A percentile compares a stretch with the other conserved stretches of the same genome.
Conservation (phyloP, 208 protist species). For the Eutreptiella sp. region DNA sequence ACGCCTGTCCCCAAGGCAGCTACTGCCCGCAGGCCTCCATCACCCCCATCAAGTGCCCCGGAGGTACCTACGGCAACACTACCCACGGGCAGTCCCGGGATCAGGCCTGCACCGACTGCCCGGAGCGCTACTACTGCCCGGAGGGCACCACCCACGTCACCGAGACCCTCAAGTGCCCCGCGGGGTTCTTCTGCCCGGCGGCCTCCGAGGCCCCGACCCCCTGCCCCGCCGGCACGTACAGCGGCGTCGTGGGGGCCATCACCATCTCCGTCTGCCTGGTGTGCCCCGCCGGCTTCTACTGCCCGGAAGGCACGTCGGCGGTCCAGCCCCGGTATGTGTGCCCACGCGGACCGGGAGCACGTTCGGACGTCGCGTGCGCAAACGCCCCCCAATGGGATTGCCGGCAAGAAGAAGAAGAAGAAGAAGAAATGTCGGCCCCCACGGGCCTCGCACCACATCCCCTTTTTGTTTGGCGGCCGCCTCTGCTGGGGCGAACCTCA, state of each 20-base stretch:
- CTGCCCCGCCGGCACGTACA: slow-evolving; percentile 32
- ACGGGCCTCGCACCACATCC: too few relatives aligned
- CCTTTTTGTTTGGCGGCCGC: too few relatives aligned
- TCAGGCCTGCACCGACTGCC: slow-evolving; percentile 26
- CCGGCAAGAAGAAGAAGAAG: too few relatives aligned
- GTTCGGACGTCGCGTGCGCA: slow-evolving; percentile 22
- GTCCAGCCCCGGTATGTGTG: too few relatives aligned
- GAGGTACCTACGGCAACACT: slow-evolving; percentile 30
- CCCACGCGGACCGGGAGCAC: too few relatives aligned
- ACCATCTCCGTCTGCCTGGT: neutral
- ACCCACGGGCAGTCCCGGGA: slow-evolving; percentile 21
- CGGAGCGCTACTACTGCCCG: slow-evolving; percentile 35
- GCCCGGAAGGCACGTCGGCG: neutral
- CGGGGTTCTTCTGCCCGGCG: slow-evolving; percentile 32
- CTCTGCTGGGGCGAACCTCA: too few relatives aligned
- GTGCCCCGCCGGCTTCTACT: slow-evolving; percentile 5
- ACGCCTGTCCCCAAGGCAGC: slow-evolving; percentile 25
- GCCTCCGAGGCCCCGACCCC: slow-evolving; percentile 2
- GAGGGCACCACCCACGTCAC: slow-evolving; percentile 20
- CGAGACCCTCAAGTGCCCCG: slow-evolving; percentile 25
- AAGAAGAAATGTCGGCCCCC: too few relatives aligned
- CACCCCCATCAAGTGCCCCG: slow-evolving; percentile 16
- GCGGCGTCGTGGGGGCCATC: neutral
- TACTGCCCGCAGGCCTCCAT: slow-evolving; percentile 34
- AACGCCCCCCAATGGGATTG: too few relatives aligned